Evolutionary conservation across 352 stramenopile genomes (phyloP).

Genomic region (Phytophthora sansomeana): DNA sequence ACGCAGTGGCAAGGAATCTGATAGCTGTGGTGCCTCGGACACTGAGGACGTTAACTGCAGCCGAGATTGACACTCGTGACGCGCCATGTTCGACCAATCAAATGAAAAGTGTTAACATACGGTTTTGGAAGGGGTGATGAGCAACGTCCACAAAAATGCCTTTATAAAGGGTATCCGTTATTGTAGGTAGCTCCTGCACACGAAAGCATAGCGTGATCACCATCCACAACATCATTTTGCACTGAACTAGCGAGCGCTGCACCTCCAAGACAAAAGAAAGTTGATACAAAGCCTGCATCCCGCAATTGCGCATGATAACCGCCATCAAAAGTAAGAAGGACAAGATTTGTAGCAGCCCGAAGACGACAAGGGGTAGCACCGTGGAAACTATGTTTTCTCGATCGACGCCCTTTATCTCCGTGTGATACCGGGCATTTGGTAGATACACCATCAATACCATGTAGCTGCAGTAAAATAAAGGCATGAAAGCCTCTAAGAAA

Average conservation of each 20-base stretch:
- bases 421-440: conserved; percentile 22
- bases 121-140: not conserved
- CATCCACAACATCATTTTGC: conserved; percentile 37
- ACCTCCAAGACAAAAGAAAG: conserved; percentile 38
- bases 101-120: conserved; percentile 15
- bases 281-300: conserved; percentile 27
- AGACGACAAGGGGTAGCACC: conserved; percentile 15
- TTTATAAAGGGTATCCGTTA: too few relatives aligned
- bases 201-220: conserved; percentile 18
- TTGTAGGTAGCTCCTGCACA: too few relatives aligned
- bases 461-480: conserved; percentile 35
- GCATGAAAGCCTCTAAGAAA: conserved; percentile 44
- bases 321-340: conserved; percentile 19
- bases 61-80: too few relatives aligned
- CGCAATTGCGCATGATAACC: conserved; percentile 19
- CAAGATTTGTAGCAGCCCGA: conserved; percentile 23
- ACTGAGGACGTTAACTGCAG: too few relatives aligned
- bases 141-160: not conserved
- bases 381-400: not conserved
- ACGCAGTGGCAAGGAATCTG: too few relatives aligned
- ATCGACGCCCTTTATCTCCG: conserved; percentile 9
- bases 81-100: not conserved
- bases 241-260: conserved; percentile 23
- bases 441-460: conserved; percentile 23
- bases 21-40: too few relatives aligned